A percentile compares a stretch with the other conserved stretches of the same genome.
Evolutionary conservation across 495 filamentous ascomycete species (phyloP).

Genomic region (Hypoxylon crocopeplum): DNA sequence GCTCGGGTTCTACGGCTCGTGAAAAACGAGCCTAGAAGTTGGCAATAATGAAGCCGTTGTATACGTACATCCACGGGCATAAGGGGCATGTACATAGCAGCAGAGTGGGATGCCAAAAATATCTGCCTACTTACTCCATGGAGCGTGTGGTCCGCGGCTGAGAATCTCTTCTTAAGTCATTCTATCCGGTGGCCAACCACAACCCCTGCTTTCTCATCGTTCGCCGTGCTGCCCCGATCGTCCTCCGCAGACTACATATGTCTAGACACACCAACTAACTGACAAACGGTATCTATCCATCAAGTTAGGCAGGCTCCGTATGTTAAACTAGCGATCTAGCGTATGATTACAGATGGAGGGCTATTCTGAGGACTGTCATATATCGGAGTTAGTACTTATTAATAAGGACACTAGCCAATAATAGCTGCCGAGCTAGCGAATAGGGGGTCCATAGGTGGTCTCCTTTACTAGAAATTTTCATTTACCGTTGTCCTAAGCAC

Average conservation of each 20-base stretch:
- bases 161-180: not conserved
- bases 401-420: not conserved
- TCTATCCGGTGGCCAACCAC: conserved; percentile 15
- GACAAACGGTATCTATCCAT: not conserved
- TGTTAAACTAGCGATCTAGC: not conserved
- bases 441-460: not conserved
- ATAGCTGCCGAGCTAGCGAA: conserved; percentile 7
- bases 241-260: not conserved
- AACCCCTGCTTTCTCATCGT: conserved; percentile 1
- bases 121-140: conserved; percentile 8
- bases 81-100: not conserved
- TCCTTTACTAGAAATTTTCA: conserved; percentile 1
- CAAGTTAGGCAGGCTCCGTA: conserved; percentile 9
- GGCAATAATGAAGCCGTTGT: conserved; percentile 1
- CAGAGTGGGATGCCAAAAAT: conserved; percentile 26
- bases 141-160: conserved; percentile 24
- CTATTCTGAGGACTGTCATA: conserved; percentile 1
- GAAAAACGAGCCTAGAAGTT: not conserved
- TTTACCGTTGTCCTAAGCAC: conserved; percentile 3
- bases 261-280: not conserved
- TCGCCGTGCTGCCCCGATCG: not conserved
- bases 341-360: conserved; percentile 6
- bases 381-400: not conserved
- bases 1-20: conserved; percentile 23
- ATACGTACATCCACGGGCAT: conserved; percentile 10